phyloP scores from a whole-genome alignment of 352 stramenopile genomes.

The Pythium scleroteichum region DNA sequence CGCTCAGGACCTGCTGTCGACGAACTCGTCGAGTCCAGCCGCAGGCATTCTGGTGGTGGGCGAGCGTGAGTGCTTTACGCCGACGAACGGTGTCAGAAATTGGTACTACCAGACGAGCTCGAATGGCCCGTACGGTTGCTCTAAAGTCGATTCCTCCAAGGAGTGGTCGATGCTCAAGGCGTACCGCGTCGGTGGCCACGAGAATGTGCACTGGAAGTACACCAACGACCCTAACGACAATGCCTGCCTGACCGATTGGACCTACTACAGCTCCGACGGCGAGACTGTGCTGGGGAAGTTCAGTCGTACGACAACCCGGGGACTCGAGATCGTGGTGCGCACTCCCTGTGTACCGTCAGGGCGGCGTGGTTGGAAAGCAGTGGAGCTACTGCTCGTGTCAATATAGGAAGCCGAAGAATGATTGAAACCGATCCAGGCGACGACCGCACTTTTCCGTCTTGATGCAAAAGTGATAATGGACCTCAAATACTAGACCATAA shows the following conservation, averaged over 20 bases:
- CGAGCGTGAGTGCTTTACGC: too few relatives aligned
- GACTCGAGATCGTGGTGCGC: not conserved
- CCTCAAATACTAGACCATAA: too few relatives aligned
- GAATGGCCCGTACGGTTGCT: too few relatives aligned
- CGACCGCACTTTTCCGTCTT: too few relatives aligned
- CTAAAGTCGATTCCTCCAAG: too few relatives aligned
- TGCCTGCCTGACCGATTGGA: not conserved
- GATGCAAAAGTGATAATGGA: too few relatives aligned
- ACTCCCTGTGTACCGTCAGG: not conserved
- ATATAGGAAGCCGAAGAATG: not conserved
- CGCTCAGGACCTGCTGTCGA: too few relatives aligned
- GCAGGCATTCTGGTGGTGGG: too few relatives aligned
- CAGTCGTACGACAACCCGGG: not conserved
- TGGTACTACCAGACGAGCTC: too few relatives aligned
- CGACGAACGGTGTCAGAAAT: too few relatives aligned
- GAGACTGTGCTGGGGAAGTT: not conserved
- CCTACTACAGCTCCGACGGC: not conserved
- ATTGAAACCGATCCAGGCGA: too few relatives aligned
- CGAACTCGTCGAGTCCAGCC: too few relatives aligned
- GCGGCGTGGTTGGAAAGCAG: not conserved
- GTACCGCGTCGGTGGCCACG: not conserved
- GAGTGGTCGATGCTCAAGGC: not conserved
- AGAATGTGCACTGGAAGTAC: constrained; percentile 5
- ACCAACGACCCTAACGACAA: not conserved
- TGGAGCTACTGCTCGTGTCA: not conserved